Base-by-base conservation (phyloP, 2,329 filamentous ascomycete species). In the Apiospora marii region DNA sequence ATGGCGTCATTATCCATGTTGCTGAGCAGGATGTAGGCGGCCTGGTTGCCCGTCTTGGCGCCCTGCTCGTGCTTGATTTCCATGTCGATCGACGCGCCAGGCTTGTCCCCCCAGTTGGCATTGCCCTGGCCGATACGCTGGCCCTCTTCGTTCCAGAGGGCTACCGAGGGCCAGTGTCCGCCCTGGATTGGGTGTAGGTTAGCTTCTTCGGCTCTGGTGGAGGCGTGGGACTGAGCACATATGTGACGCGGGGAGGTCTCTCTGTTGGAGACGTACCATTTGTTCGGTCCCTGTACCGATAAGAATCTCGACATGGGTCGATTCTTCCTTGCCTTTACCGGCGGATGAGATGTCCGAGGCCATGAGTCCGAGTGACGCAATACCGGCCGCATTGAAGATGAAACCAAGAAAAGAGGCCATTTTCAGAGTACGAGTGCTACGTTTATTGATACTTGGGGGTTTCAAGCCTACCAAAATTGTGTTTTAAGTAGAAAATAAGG, bases 1-100 rank as follows among this genome's bases (percentile, higher is more conserved):
- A 77, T 74, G n/a, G 76, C 76, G 68, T 78, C 76, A 71, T 74
- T 71, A 10, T 74, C 71, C n/a, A 73, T 43, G 46, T 76, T 72
- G 70, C 73, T 75, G 12, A 78, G 64, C 75, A 77, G 76, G 3
- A 77, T 68, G 44, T 78, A 77, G 68, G 67, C 71, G 24, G 67
- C 67, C 48, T 72, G 53, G 34, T 71, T 71, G 24, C 71, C 49
- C 24, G 48, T 67, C 27, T 69, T 64, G n/a, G 67, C 68, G 5
- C 44, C 44, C 16, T 19, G 43, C 5, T 48, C 19, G 44, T 48
- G 44, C 16, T 48, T 48, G 44, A 19, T 48, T 6, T 19, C 44
- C 44, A 48, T 48, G 44, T 48, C 16, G 44, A 22, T 69, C 53
- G 30, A 70, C 61, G 14, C 72, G 12, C 53, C 53, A 16, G 68